phyloP scores from a whole-genome alignment of 441 rosid species.

The Populus hybrid region DNA sequence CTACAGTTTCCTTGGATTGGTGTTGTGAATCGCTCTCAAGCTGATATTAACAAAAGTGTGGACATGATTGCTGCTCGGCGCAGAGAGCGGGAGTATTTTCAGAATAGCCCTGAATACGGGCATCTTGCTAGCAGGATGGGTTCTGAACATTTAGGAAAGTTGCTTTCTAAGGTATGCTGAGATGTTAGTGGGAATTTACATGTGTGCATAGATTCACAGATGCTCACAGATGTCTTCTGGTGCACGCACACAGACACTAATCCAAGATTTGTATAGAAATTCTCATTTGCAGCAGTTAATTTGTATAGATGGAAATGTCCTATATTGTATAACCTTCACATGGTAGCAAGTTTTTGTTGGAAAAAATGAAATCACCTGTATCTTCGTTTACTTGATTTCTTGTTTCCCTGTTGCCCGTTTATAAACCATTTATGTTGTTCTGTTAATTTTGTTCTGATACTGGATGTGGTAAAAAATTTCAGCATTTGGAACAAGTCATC shows the following conservation, averaged over 20 bases:
- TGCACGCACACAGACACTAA: neutral
- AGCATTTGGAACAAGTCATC: conserved; percentile 97
- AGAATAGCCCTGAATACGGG: conserved; percentile 55
- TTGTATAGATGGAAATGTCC: neutral
- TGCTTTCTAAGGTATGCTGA: conserved; percentile 78
- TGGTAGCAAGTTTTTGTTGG: neutral
- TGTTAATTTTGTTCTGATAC: neutral
- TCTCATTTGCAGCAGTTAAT: neutral
- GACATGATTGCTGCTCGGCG: conserved; percentile 98
- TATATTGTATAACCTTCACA: neutral
- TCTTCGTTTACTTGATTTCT: neutral
- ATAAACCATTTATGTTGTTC: neutral
- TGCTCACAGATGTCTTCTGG: neutral
- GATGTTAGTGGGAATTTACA: neutral
- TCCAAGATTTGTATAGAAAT: neutral
- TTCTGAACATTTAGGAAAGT: conserved; percentile 81
- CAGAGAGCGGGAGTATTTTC: conserved; percentile 76
- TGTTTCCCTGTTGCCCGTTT: neutral
- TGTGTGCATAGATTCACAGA: neutral
- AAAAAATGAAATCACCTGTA: neutral
- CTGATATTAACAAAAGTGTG: conserved; percentile 28
- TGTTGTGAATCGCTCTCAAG: conserved; percentile 95
- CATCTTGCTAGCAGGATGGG: conserved; percentile 83
- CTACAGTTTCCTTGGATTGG: conserved; percentile 91
- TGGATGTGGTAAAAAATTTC: conserved; percentile 31